Evolutionary conservation across 768 basidiomycete species (phyloP).

Genomic region (Mycena alexandri): DNA sequence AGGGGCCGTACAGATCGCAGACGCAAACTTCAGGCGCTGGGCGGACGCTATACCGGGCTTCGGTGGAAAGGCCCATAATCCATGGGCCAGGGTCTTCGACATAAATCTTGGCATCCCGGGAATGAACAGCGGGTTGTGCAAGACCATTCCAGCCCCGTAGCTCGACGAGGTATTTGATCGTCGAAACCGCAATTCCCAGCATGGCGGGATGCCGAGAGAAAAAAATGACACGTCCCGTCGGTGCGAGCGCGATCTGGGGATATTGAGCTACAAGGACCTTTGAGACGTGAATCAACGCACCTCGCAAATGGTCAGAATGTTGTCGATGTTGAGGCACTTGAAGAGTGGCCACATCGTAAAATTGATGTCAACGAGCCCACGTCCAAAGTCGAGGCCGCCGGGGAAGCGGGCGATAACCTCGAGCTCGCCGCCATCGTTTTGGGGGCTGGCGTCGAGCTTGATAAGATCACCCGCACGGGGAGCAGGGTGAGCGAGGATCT

Average conservation of each 20-base stretch:
- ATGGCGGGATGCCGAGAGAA: slow-evolving; percentile 91
- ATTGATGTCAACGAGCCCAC: slow-evolving; percentile 92
- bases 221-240: slow-evolving; percentile 89
- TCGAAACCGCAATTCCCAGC: slow-evolving; percentile 93
- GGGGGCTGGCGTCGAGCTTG: slow-evolving; percentile 85
- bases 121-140: slow-evolving; percentile 84
- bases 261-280: background rate
- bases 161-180: slow-evolving; percentile 92
- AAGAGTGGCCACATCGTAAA: slow-evolving; percentile 98
- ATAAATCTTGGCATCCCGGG: slow-evolving; percentile 92
- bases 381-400: slow-evolving; percentile 93
- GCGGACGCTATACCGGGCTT: slow-evolving; percentile 83
- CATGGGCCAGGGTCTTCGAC: slow-evolving; percentile 98
- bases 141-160: slow-evolving; percentile 94
- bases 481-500: slow-evolving; percentile 88
- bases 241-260: slow-evolving; percentile 82
- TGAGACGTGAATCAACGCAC: slow-evolving; percentile 51
- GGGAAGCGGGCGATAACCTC: slow-evolving; percentile 93
- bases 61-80: slow-evolving; percentile 91
- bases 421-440: slow-evolving; percentile 66
- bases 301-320: slow-evolving; percentile 94
- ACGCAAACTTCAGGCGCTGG: slow-evolving; percentile 87
- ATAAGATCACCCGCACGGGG: slow-evolving; percentile 90
- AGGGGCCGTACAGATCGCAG: slow-evolving; percentile 78
- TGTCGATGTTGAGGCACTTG: slow-evolving; percentile 92